Percentiles rank a stretch among this genome's conserved stretches.
Evolutionary conservation across 192 early-diverging fungal genomes (phyloP).

Genomic region (Coemansia nantahalensis): DNA sequence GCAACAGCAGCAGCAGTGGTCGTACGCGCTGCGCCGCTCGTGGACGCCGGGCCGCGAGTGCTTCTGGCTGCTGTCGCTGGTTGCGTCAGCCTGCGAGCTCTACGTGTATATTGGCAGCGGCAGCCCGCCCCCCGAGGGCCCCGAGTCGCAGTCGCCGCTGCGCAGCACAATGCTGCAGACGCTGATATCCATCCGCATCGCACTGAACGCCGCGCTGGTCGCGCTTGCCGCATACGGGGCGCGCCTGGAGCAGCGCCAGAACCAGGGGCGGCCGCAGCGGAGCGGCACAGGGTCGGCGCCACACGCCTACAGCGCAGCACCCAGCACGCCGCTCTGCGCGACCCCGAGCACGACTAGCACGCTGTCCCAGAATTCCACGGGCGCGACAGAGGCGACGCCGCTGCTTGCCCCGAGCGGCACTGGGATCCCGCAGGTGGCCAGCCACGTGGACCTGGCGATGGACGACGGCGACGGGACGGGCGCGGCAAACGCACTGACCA

Average conservation of each 20-base stretch:
- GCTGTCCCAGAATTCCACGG: slow-evolving; percentile 9
- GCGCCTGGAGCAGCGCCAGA: slow-evolving; percentile 7
- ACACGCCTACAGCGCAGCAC: slow-evolving; percentile 16
- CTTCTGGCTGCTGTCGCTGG: slow-evolving; percentile 42
- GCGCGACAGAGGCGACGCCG: slow-evolving; percentile 21
- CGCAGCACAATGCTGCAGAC: slow-evolving; percentile 36
- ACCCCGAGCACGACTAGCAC: slow-evolving; percentile 18
- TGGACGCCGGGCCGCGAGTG: slow-evolving; percentile 33
- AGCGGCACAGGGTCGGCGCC: neutral
- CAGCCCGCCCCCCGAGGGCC: slow-evolving; percentile 3
- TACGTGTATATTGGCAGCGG: slow-evolving; percentile 41
- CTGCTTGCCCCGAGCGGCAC: slow-evolving; percentile 11
- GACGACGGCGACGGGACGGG: neutral
- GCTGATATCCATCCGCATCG: slow-evolving; percentile 45
- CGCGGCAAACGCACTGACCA: slow-evolving; percentile 28
- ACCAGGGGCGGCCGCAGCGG: slow-evolving; percentile 1
- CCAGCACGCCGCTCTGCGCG: slow-evolving; percentile 2
- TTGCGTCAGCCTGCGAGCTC: slow-evolving; percentile 37
- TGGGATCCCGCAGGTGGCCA: neutral
- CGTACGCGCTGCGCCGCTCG: neutral
- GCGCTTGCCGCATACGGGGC: slow-evolving; percentile 16
- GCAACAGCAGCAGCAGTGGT: slow-evolving; percentile 9
- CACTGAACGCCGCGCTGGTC: slow-evolving; percentile 24
- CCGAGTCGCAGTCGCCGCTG: slow-evolving; percentile 15
- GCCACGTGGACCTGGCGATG: neutral